A percentile compares a stretch with the other conserved stretches of the same genome.
phyloP scores from a whole-genome alignment of 2,329 filamentous ascomycete species.

The Fusarium chlamydosporum region DNA sequence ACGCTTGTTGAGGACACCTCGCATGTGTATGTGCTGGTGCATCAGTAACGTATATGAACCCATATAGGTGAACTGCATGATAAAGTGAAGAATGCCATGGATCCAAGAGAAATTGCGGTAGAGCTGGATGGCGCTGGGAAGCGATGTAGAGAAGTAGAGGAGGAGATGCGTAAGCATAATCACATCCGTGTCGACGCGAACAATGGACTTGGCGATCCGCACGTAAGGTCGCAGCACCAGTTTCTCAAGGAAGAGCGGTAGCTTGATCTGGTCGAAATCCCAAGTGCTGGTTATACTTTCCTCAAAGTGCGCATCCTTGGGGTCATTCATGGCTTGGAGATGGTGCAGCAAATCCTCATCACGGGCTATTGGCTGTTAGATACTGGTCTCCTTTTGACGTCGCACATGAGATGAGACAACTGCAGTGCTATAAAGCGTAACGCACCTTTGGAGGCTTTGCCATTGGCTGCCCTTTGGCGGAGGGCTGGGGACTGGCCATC shows the following conservation, averaged over 20 bases:
- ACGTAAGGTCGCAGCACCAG: constrained; percentile 71
- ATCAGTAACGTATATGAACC: constrained; percentile 85
- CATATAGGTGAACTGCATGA: constrained; percentile 77
- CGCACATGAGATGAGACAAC: neutral
- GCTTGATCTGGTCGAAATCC: constrained; percentile 40
- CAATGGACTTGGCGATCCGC: constrained; percentile 66
- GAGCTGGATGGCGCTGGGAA: constrained; percentile 77
- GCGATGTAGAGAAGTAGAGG: constrained; percentile 76
- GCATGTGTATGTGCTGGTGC: constrained; percentile 87
- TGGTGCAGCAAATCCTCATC: constrained; percentile 37
- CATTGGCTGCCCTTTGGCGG: constrained; percentile 1
- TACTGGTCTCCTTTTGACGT: constrained; percentile 6
- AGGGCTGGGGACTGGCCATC: constrained; percentile 8
- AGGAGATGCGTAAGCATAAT: constrained; percentile 83
- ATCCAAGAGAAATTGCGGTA: constrained; percentile 76
- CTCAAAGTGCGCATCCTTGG: constrained; percentile 39
- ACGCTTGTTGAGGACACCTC: constrained; percentile 73
- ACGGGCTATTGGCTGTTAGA: constrained; percentile 8
- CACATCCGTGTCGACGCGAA: constrained; percentile 78
- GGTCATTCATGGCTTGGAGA: constrained; percentile 35
- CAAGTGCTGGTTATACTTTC: constrained; percentile 29
- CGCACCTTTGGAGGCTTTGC: constrained; percentile 21
- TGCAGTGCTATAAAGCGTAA: neutral
- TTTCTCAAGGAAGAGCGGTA: constrained; percentile 33
- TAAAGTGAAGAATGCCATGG: constrained; percentile 75